A percentile compares a stretch with the other conserved stretches of the same genome.
These are phyloP conservation scores for Trichoderma gamsii DNA, from an alignment of 495 filamentous ascomycete genomes.

Conservation along the genomic window DNA sequence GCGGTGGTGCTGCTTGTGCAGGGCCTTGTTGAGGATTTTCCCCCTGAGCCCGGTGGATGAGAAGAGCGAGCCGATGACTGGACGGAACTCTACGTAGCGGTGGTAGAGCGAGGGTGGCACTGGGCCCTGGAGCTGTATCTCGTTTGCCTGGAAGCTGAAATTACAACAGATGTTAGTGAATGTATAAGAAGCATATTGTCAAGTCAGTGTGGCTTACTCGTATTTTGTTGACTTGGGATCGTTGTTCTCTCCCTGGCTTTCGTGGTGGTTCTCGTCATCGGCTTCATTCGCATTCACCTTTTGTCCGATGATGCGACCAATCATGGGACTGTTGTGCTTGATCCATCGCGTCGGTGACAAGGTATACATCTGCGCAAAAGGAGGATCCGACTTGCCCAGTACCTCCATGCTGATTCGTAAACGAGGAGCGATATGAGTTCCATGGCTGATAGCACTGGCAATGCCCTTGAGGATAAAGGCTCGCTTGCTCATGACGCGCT, in stretches of 20 bases:
- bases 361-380: constrained; percentile 75
- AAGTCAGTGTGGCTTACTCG: constrained; percentile 48
- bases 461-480: constrained; percentile 68
- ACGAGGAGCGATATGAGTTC: constrained; percentile 46
- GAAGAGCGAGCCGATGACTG: constrained; percentile 87
- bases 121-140: constrained; percentile 81
- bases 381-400: constrained; percentile 65
- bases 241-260: constrained; percentile 20
- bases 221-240: constrained; percentile 56
- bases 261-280: constrained; percentile 29
- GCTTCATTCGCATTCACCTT: constrained; percentile 52
- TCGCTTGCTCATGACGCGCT: constrained; percentile 76
- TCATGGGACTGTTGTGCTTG: constrained; percentile 82
- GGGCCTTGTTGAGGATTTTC: constrained; percentile 68
- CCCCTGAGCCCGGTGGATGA: constrained; percentile 67
- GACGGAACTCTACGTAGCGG: constrained; percentile 85
- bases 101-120: constrained; percentile 76
- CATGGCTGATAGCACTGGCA: constrained; percentile 46
- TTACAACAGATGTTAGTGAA: not conserved
- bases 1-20: constrained; percentile 82
- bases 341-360: constrained; percentile 70
- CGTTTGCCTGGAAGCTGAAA: constrained; percentile 84
- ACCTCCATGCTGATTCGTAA: constrained; percentile 65
- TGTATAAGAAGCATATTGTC: not conserved
- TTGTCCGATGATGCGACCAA: constrained; percentile 68